phyloP scores from a whole-genome alignment of 345 rosid species.

The Melastoma malabathricum region DNA sequence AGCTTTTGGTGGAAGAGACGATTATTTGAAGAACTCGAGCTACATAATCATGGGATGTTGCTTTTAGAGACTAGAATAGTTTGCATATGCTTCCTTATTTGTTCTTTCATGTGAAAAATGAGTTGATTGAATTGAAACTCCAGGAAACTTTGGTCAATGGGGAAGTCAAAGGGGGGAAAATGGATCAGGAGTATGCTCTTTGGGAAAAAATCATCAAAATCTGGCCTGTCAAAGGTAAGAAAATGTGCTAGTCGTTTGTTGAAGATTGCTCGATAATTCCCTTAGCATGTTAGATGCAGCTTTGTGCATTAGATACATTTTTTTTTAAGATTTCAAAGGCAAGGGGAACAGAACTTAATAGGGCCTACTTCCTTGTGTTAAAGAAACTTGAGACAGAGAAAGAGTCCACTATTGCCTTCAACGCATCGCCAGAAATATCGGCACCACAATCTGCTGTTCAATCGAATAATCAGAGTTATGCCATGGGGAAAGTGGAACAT shows the following conservation, averaged over 20 bases:
- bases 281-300: too few relatives aligned
- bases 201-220: constrained; percentile 6
- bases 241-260: neutral
- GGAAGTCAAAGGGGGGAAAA: constrained; percentile 6
- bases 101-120: too few relatives aligned
- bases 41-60: too few relatives aligned
- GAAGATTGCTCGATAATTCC: too few relatives aligned
- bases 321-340: too few relatives aligned
- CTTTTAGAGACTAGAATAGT: too few relatives aligned
- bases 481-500: constrained; percentile 3
- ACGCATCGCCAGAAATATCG: constrained; percentile 1
- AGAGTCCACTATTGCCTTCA: neutral
- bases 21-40: too few relatives aligned
- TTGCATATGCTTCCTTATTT: too few relatives aligned
- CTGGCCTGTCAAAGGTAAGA: constrained; percentile 4
- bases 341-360: too few relatives aligned
- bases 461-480: constrained; percentile 2
- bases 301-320: too few relatives aligned
- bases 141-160: constrained; percentile 2
- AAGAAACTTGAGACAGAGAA: constrained; percentile 4
- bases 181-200: constrained; percentile 5
- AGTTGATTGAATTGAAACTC: too few relatives aligned
- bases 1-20: too few relatives aligned
- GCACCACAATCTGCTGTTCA: constrained; percentile 2
- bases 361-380: neutral